Evolutionary conservation across 495 filamentous ascomycete genomes (phyloP).

Genomic region (Parathielavia appendiculata): DNA sequence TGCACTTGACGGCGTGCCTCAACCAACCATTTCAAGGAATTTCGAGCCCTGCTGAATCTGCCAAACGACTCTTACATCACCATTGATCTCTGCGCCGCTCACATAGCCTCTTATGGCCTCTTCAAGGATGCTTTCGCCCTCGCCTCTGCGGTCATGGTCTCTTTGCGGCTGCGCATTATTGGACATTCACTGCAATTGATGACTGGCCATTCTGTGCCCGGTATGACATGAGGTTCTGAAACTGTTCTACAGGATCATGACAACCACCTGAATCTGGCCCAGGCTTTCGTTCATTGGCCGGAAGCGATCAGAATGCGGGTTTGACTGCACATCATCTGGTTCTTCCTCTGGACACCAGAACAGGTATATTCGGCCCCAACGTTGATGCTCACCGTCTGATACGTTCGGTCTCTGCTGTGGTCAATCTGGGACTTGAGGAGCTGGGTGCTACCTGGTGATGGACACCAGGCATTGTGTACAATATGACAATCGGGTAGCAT

Average conservation of each 20-base stretch:
- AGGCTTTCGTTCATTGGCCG: neutral
- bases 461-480: neutral
- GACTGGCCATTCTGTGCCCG: neutral
- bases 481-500: neutral
- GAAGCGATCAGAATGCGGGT: neutral
- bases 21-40: neutral
- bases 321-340: neutral
- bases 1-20: slow-evolving; percentile 9
- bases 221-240: slow-evolving; percentile 8
- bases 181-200: neutral
- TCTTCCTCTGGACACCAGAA: neutral
- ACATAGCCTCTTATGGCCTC: neutral
- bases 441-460: neutral
- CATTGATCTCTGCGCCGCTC: neutral
- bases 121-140: neutral
- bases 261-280: neutral
- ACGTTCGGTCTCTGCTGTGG: neutral
- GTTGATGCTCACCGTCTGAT: neutral
- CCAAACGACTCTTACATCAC: neutral
- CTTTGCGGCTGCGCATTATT: neutral
- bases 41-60: neutral
- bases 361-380: neutral
- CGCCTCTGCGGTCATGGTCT: neutral
- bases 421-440: neutral
- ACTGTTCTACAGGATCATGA: neutral